Base-by-base conservation (phyloP, 768 basidiomycete genomes). In the Leccinum subgranulosum region DNA sequence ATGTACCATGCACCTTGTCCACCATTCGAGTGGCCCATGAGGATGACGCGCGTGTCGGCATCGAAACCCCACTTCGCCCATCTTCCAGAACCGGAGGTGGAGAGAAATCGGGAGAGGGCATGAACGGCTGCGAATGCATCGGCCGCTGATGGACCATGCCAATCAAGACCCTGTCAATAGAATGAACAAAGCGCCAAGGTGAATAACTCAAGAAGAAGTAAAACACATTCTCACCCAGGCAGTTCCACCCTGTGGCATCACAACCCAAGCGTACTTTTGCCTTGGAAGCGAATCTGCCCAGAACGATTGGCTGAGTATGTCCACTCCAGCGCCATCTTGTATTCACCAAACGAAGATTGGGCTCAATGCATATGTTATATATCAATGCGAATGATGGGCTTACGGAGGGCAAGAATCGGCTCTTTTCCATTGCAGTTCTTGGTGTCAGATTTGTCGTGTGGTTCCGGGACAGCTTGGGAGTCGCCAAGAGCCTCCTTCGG, bases 21-120 rank as follows among this genome's bases (percentile, higher is more conserved):
- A 28, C 94, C 94, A 69, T 97, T 97, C 3, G 93, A 95, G 68
- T 97, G 94, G 0, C 94, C 94, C 33, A 94, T 75, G n/a, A 94
- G 66, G n/a, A 88, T 74, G 8, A 84, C 81, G 28, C 75, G 76
- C 3, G 79, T 76, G 28, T 75, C 61, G 0, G 63, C 14, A 29
- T 65, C 58, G 45, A 82, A 76, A 17, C 57, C 61, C 77, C 81
- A 82, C 15, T 65, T 39, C 54, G 69, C 64, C 82, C 81, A 82
- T 29, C 57, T 58, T 56, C 48, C 59, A 4, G 68, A 46, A 23
- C 64, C 51, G 15, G 68, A 69, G 4, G 55, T 53, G 7, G 72
- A 61, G 4, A 88, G 65, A 39, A 91, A 80, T 3, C 29, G 36
- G 3, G 70, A 67, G 34, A 94, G 74, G 3, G 86, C 84, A 27